These are phyloP conservation scores for Hippophae rhamnoides DNA, from an alignment of 306 rosid genomes.

Conservation along the genomic window DNA sequence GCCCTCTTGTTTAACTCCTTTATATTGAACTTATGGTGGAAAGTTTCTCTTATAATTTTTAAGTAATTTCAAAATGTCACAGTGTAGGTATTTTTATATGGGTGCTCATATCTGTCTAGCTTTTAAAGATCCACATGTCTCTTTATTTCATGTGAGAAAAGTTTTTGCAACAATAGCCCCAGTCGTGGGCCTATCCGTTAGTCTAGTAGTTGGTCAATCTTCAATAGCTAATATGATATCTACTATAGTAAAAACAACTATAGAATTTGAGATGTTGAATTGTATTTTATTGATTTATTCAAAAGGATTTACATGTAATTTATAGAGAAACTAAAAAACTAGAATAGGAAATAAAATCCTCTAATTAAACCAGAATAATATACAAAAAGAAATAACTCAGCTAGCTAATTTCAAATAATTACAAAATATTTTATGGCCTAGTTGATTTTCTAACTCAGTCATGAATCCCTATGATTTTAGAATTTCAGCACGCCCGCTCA, in stretches of 20 bases:
- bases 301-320: too few relatives aligned
- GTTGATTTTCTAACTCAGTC: too few relatives aligned
- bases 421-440: too few relatives aligned
- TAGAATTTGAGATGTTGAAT: too few relatives aligned
- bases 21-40: not conserved
- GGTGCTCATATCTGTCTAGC: not conserved
- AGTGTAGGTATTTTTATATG: not conserved
- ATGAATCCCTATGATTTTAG: too few relatives aligned
- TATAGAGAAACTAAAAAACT: too few relatives aligned
- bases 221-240: constrained; percentile 66
- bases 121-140: not conserved
- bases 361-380: too few relatives aligned
- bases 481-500: too few relatives aligned
- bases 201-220: constrained; percentile 82
- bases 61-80: not conserved
- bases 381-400: too few relatives aligned
- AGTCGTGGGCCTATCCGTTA: constrained; percentile 69
- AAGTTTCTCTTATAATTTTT: not conserved
- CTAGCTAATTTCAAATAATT: too few relatives aligned
- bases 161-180: constrained; percentile 66
- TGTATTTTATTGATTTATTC: too few relatives aligned
- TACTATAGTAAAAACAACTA: constrained; percentile 40
- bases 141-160: constrained; percentile 39
- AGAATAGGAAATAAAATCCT: too few relatives aligned
- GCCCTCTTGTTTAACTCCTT: not conserved